Base-by-base conservation (phyloP, 163 green algal species). In the Coccomyxa subellipsoidea region DNA sequence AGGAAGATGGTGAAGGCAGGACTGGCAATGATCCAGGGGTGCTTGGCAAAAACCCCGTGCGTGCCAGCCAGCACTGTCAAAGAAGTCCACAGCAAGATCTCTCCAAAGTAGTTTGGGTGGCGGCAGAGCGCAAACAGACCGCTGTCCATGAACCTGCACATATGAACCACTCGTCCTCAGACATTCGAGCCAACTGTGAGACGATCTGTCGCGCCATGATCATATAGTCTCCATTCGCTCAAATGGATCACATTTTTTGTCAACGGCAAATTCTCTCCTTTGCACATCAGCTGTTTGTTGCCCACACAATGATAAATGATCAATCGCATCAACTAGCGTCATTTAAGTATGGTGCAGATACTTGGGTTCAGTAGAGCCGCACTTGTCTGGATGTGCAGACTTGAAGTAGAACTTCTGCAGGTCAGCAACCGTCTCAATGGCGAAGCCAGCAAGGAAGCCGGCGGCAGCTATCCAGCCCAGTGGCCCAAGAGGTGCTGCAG, bases 21-120 rank as follows among this genome's bases (percentile, higher is more conserved):
- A 34, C 80, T 87, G 47, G 81, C 83, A 8, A 73, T 31, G 2
- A 86, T 54, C 85, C 85, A 90, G 31, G 84, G 80, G 72, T 80
- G 81, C 37, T 38, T 31, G 15, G 53, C 40, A 40, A 59, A 36
- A 23, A 76, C 37, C 23, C 75, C 75, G 18, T 36, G 75, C 21
- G 32, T 34, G 27, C 82, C 85, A 0, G 86, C 84, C 76, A 88
- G 69, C 38, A 78, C 79, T 54, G 53, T 86, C 23, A 89, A 8
- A 0, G 70, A 79, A 0, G 54, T 70, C 88, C 88, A 93, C 53
- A 90, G 47, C 31, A 83, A 37, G 39, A 93, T 91, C 79, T 93
- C 89, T 6, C 86, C 87, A 73, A 88, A 88, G 81, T 92, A 92
- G 87, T 92, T 92, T 29, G 89, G 89, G 39, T 92, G 79, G 23